A percentile compares a stretch with the other conserved stretches of the same genome.
phyloP scores from a whole-genome alignment of 768 basidiomycete genomes.

The Lenzites betulinus region DNA sequence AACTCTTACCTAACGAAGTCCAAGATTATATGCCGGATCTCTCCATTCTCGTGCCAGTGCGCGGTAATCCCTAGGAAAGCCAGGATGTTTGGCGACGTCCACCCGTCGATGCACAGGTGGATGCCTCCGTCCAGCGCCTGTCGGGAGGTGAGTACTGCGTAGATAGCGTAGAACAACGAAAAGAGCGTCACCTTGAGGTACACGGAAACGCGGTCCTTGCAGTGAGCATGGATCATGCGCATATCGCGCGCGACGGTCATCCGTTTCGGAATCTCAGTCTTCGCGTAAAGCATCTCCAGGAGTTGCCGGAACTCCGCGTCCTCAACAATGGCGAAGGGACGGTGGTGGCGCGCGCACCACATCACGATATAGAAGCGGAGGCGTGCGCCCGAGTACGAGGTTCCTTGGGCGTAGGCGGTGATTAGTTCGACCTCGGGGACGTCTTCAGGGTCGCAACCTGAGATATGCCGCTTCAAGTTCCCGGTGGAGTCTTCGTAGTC shows the following conservation, averaged over 20 bases:
- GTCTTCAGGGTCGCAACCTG: background rate
- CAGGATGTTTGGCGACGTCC: no score
- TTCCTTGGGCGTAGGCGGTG: background rate
- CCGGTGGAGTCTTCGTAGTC: conserved; percentile 13
- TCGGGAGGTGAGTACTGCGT: no score
- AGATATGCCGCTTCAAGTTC: conserved; percentile 10
- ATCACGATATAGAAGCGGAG: background rate
- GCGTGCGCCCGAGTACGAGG: background rate
- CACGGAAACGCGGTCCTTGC: no score
- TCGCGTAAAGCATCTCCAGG: conserved; percentile 2
- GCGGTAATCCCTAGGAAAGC: conserved; percentile 32
- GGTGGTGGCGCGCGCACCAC: conserved; percentile 1
- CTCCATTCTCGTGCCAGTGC: conserved; percentile 25
- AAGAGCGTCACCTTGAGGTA: no score
- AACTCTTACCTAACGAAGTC: conserved; percentile 4
- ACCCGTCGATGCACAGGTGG: background rate
- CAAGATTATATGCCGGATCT: conserved; percentile 2
- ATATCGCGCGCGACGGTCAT: no score
- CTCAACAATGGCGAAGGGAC: conserved; percentile 11
- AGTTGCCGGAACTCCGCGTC: conserved; percentile 6
- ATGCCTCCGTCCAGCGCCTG: background rate
- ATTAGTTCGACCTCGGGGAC: background rate
- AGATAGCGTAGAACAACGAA: no score
- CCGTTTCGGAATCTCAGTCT: background rate
- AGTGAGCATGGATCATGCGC: no score